phyloP scores from a whole-genome alignment of 345 rosid genomes.

The Eucalyptus tenuipes region DNA sequence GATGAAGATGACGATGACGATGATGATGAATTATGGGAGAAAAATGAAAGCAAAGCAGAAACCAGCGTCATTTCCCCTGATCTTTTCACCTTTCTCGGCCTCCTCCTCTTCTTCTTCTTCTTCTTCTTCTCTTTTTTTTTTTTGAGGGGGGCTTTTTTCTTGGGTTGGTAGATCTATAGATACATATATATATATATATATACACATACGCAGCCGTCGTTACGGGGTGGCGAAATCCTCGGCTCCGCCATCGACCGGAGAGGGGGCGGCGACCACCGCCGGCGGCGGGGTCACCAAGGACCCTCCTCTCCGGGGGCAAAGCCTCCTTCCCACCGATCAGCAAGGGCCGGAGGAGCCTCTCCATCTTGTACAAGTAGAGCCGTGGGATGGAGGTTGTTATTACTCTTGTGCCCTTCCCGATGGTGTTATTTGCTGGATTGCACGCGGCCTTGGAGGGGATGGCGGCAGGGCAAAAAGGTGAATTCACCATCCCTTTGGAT shows the following conservation, averaged over 20 bases:
- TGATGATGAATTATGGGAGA: background rate
- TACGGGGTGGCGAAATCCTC: background rate
- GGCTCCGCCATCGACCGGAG: background rate
- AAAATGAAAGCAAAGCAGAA: background rate
- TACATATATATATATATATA: background rate
- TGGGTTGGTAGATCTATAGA: background rate
- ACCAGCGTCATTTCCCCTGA: background rate
- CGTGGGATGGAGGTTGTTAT: background rate
- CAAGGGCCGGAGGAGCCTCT: fast-evolving
- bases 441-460: background rate
- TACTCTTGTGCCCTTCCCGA: background rate
- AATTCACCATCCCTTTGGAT: background rate
- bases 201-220: background rate
- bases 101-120: background rate
- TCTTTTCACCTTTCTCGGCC: background rate
- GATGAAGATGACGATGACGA: background rate
- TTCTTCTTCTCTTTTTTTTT: fast-evolving
- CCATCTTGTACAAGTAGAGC: background rate
- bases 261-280: background rate
- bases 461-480: background rate
- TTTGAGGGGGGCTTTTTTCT: background rate
- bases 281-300: background rate
- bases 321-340: background rate
- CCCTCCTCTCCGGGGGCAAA: background rate
- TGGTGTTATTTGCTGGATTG: background rate